Evolutionary conservation across 345 rosid species (phyloP).

Genomic region (Populus deltoides): DNA sequence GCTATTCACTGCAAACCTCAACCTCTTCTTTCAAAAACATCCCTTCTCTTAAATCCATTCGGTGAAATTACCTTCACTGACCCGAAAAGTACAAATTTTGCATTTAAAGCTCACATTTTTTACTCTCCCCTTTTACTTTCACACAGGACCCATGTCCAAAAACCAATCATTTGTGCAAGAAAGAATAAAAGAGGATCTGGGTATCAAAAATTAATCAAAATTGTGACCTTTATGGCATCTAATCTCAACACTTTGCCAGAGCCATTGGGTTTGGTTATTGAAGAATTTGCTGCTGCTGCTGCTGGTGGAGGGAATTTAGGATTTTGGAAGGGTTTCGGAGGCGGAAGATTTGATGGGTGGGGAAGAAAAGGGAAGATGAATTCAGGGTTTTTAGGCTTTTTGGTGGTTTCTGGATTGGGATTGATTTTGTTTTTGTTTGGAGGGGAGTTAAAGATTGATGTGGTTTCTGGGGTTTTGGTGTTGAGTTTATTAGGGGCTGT

Average conservation of each 20-base stretch:
- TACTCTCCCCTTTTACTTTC: conserved; percentile 6
- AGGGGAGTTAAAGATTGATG: conserved; percentile 26
- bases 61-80: background rate
- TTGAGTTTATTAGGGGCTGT: conserved; percentile 22
- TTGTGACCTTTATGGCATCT: conserved; percentile 34
- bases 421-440: conserved; percentile 19
- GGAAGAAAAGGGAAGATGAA: conserved; percentile 25
- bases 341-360: conserved; percentile 39
- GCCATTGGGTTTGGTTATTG: conserved; percentile 35
- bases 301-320: conserved; percentile 35
- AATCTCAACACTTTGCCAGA: conserved; percentile 43
- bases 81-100: background rate
- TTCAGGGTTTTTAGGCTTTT: conserved; percentile 17
- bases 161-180: conserved; percentile 30
- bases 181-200: conserved; percentile 38
- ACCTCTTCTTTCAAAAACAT: background rate
- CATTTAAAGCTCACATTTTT: conserved; percentile 14
- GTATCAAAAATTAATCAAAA: conserved; percentile 17
- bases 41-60: conserved; percentile 16
- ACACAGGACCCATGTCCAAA: conserved; percentile 23
- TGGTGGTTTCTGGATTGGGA: conserved; percentile 28
- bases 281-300: conserved; percentile 30
- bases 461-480: conserved; percentile 27
- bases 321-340: conserved; percentile 35
- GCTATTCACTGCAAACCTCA: conserved; percentile 17